phyloP scores from a whole-genome alignment of 768 basidiomycete species.

The Crepidotus variabilis region DNA sequence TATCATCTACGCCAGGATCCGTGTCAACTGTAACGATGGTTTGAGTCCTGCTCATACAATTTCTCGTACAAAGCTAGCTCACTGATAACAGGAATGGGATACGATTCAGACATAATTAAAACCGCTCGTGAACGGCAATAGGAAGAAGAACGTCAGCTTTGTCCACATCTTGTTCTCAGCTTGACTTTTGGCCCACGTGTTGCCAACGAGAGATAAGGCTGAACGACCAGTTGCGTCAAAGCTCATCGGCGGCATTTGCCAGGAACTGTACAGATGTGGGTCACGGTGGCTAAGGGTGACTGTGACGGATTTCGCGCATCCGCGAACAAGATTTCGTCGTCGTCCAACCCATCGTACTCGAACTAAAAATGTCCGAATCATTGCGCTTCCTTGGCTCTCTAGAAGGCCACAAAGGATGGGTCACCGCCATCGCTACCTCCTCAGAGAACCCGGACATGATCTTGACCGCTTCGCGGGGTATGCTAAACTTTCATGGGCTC shows the following conservation, averaged over 20 bases:
- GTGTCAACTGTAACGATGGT: conserved; percentile 58
- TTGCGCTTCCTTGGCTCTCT: conserved; percentile 90
- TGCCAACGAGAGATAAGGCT: too few species aligned
- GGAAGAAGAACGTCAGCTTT: too few species aligned
- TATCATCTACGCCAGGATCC: conserved; percentile 85
- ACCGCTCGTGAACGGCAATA: too few species aligned
- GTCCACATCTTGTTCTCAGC: too few species aligned
- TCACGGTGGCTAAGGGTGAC: conserved; percentile 63
- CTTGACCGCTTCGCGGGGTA: conserved; percentile 96
- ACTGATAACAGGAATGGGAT: conserved; percentile 79
- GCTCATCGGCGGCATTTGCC: conserved; percentile 25
- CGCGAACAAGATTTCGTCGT: conserved; percentile 13
- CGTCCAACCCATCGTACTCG: conserved; percentile 27
- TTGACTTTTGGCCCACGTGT: too few species aligned
- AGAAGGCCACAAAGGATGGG: conserved; percentile 94
- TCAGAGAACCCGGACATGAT: conserved; percentile 99
- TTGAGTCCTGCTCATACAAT: background rate
- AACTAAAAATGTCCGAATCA: conserved; percentile 68
- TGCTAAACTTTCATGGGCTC: conserved; percentile 14
- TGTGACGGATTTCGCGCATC: conserved; percentile 13
- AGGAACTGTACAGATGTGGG: conserved; percentile 52
- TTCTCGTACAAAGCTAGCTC: conserved; percentile 17
- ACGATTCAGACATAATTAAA: conserved; percentile 34
- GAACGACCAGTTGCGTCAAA: background rate
- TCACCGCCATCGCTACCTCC: conserved; percentile 97